Evolutionary conservation across 2,329 filamentous ascomycete genomes (phyloP), one percentile per base, ranked within the genome.

Genomic region (Colletotrichum plurivorum): DNA sequence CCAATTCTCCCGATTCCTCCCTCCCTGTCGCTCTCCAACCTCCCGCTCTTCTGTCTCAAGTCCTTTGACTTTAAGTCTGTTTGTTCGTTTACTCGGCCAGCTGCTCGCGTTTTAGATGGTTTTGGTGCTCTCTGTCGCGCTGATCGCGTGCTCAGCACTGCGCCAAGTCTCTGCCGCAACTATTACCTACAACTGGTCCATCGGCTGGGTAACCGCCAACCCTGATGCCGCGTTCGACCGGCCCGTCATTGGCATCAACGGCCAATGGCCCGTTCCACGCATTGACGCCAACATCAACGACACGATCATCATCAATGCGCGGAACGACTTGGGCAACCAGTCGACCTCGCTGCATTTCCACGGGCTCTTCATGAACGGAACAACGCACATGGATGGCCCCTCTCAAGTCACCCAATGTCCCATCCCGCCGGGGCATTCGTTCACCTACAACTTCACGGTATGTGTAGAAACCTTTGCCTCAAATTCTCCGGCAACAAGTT

Each of bases 171-270:
- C 20, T 13, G 78, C 81, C 13, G 71, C 70, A 9, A 87, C 84
- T 0, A 81, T 90, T 62, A 85, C 82, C 5, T 88, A 91, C 75
- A 84, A 93, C 77, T 94, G 92, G 81, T 89, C 90, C 73, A 84
- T 94, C 71, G 88, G 86, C 67, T 94, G 93, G 92, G 89, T 93
- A 12, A 87, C 81, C 49, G 88, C 90, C 41, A 92, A 93, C 73
- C 93, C 93, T 0, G 93, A 95, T 80, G 90, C 90, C 22, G 82
- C 85, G 8, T 85, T 86, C 68, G 83, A 87, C 46, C 86, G 93
- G 39, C 85, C 89, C n/a, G 87, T 88, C 4, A 93, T 95, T 76
- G 92, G 92, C 53, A 92, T 96, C 81, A 95, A 96, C 75, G 88
- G 88, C 5, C 78, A 90, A 80, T 94, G 93, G 91, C 93, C 93